Conservation (phyloP, 2,329 filamentous ascomycete genomes). For the Eutypa lata region DNA sequence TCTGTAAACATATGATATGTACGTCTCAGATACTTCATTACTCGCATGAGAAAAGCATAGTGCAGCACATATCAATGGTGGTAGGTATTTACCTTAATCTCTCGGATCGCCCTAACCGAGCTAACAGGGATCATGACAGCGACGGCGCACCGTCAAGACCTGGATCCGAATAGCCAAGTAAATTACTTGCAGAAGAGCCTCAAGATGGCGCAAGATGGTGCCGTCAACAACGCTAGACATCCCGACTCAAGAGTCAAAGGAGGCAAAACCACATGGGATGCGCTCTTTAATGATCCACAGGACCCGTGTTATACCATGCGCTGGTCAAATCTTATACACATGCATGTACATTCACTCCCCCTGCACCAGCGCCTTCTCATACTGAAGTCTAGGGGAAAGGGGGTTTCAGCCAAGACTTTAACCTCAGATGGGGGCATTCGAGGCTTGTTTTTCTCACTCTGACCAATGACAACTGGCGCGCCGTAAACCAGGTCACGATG, state of each 20-base stretch:
- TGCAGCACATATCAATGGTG: too few species aligned
- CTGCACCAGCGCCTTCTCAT: not conserved
- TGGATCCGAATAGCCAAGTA: not conserved
- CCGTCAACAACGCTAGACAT: not conserved
- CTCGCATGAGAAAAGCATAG: too few species aligned
- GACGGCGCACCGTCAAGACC: not conserved
- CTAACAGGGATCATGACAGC: not conserved
- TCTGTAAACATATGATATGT: too few species aligned
- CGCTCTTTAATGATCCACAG: not conserved
- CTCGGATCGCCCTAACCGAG: not conserved
- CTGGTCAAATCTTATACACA: too few species aligned
- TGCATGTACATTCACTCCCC: not conserved
- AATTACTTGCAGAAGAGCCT: not conserved
- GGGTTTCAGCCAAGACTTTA: slow-evolving; percentile 8
- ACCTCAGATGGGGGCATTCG: not conserved
- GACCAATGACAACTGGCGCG: not conserved
- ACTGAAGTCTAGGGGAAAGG: not conserved
- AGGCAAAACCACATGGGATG: not conserved
- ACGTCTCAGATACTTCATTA: too few species aligned
- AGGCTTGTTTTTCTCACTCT: slow-evolving; percentile 1
- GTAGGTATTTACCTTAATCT: too few species aligned
- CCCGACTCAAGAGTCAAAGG: not conserved
- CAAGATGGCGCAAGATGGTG: not conserved
- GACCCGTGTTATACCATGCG: too few species aligned
- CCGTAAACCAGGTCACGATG: slow-evolving; percentile 4